Conservation (phyloP, 345 rosid species). For the Trapa bicornis region DNA sequence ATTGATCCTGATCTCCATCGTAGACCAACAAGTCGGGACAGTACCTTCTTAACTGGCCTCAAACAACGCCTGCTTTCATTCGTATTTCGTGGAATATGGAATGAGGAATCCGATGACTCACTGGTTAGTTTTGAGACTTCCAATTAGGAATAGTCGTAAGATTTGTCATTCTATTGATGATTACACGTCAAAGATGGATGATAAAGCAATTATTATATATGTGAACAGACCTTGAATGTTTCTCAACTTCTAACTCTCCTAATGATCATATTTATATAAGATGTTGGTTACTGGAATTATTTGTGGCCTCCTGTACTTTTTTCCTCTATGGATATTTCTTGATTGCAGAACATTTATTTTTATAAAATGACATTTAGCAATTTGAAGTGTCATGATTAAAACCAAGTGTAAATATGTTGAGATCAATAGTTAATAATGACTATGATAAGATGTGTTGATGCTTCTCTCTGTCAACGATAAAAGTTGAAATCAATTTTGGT, state of each 20-base stretch:
- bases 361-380: background rate
- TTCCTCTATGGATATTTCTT: background rate
- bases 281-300: background rate
- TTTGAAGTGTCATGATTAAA: background rate
- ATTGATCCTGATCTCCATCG: constrained; percentile 27
- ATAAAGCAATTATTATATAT: background rate
- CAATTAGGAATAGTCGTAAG: constrained; percentile 5
- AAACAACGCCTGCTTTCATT: constrained; percentile 92
- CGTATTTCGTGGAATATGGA: constrained; percentile 71
- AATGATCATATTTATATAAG: background rate
- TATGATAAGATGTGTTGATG: background rate
- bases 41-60: constrained; percentile 61
- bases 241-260: background rate
- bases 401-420: background rate
- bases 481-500: background rate
- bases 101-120: constrained; percentile 52
- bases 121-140: constrained; percentile 36
- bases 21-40: constrained; percentile 29
- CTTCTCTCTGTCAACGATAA: background rate
- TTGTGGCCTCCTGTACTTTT: background rate
- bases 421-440: background rate
- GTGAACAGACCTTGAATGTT: background rate
- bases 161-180: background rate
- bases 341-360: background rate
- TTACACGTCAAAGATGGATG: background rate